Conservation (phyloP, 352 stramenopile species). For the Plasmopara viticola region DNA sequence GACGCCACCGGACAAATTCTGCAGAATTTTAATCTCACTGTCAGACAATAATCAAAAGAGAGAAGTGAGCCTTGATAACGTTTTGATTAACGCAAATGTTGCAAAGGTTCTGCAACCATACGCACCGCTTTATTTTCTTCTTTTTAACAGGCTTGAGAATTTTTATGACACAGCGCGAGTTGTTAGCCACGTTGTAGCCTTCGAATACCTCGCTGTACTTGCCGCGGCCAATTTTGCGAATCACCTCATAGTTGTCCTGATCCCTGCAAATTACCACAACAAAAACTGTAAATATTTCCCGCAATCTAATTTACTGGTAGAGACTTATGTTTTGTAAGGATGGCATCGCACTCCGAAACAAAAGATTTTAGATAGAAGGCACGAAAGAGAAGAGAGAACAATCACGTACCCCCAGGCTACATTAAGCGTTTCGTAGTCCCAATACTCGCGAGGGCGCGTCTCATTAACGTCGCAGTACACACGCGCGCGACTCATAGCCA, state of each 20-base stretch:
- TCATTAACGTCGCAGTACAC: conserved; percentile 95
- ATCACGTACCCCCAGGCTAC: conserved; percentile 90
- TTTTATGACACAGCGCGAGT: conserved; percentile 99
- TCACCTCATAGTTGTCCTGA: conserved; percentile 99
- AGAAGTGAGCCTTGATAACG: conserved; percentile 4
- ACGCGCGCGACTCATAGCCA: conserved; percentile 58
- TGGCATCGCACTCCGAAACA: not conserved
- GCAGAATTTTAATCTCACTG: conserved; percentile 99
- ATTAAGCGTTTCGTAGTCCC: conserved; percentile 99
- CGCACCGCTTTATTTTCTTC: conserved; percentile 98
- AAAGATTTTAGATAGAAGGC: conserved; percentile 24
- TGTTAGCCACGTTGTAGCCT: conserved; percentile 96
- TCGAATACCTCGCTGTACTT: conserved; percentile 99
- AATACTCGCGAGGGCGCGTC: conserved; percentile 96
- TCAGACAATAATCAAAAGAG: not conserved
- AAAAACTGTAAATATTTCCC: too few relatives aligned
- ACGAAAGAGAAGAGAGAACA: not conserved
- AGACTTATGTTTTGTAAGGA: not conserved
- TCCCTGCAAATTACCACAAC: conserved; percentile 49
- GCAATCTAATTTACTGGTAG: too few relatives aligned
- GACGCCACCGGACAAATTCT: conserved; percentile 97
- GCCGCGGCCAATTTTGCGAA: conserved; percentile 97
- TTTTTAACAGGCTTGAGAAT: conserved; percentile 99
- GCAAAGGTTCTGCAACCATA: not conserved
- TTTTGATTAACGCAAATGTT: not conserved